Evolutionary conservation across 108 stramenopile species (phyloP), one percentile per base, ranked within the genome.

Genomic region (Skeletonema grethae): DNA sequence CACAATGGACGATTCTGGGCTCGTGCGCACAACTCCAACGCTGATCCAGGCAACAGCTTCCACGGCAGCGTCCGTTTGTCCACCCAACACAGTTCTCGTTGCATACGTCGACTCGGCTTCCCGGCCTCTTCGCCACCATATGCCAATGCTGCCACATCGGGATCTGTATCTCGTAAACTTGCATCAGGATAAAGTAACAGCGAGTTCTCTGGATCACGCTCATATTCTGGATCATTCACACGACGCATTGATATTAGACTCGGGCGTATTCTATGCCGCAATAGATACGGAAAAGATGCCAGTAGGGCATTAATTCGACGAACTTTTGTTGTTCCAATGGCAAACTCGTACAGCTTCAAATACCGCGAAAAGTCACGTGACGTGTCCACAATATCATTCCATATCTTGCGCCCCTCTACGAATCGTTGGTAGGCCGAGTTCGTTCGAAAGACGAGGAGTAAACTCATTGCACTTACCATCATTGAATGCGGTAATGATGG

Each of bases 391-490:
- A 93, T 90, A 30, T 74, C 72, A 78, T 90, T 87, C 89, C 89
- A 93, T 18, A 90, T 90, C 63, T 88, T 88, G 56, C 90, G 74
- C 45, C 97, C 97, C 66, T 97, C 97, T 48, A 92, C 91, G 82
- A 95, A 97, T 58, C 97, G 83, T 59, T 92, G 86, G 63, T 98
- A 98, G 8, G 95, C 94, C 15, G 86, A 83, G 69, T 97, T 97
- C 8, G 96, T 97, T 18, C 95, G 86, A 63, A 97, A 97, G 10
- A 96, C 97, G 13, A 98, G 82, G 25, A 98, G 77, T 41, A 97
- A 82, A 38, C 92, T 86, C 60, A 97, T 73, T 13, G 97, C 94
- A 29, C 82, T 82, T 5, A 92, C 90, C 69, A 96, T 85, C 65
- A 97, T 82, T 5, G 86, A 77, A 78, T 97, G 96, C 7, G 88